phyloP scores from a whole-genome alignment of 257 asterid species.

The Lithospermum erythrorhizon region DNA sequence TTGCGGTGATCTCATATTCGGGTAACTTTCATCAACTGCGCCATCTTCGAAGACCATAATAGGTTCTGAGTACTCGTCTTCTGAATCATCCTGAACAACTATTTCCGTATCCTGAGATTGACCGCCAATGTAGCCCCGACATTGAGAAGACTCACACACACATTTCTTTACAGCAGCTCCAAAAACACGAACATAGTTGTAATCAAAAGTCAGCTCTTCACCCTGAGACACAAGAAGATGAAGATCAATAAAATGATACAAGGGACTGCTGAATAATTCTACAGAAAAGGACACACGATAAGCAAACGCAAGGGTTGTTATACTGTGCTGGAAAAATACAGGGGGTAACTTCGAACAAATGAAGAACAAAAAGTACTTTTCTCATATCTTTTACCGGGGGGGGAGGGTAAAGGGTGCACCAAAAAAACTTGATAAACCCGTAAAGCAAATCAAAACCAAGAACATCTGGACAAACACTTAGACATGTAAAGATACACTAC shows the following conservation, averaged over 20 bases:
- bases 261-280: too few species aligned
- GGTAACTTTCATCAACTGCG: slow-evolving; percentile 34
- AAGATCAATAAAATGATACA: slow-evolving; percentile 6
- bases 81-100: slow-evolving; percentile 77
- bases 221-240: slow-evolving; percentile 37
- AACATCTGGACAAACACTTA: background rate
- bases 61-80: slow-evolving; percentile 55
- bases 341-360: too few species aligned
- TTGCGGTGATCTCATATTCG: slow-evolving; percentile 22
- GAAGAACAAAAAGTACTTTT: too few species aligned
- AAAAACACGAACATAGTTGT: slow-evolving; percentile 82
- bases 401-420: too few species aligned
- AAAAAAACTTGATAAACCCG: too few species aligned
- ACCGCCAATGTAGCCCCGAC: slow-evolving; percentile 89
- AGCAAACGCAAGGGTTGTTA: too few species aligned
- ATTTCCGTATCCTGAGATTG: slow-evolving; percentile 57
- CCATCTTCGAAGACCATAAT: slow-evolving; percentile 49
- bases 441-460: too few species aligned
- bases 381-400: too few species aligned
- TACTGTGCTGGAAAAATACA: too few species aligned
- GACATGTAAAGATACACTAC: slow-evolving; percentile 20
- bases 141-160: slow-evolving; percentile 67
- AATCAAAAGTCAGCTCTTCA: slow-evolving; percentile 92
- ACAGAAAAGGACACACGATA: too few species aligned
- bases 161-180: slow-evolving; percentile 96